Conservation (phyloP, 495 filamentous ascomycete genomes). For the Massariosphaeria phaeospora region DNA sequence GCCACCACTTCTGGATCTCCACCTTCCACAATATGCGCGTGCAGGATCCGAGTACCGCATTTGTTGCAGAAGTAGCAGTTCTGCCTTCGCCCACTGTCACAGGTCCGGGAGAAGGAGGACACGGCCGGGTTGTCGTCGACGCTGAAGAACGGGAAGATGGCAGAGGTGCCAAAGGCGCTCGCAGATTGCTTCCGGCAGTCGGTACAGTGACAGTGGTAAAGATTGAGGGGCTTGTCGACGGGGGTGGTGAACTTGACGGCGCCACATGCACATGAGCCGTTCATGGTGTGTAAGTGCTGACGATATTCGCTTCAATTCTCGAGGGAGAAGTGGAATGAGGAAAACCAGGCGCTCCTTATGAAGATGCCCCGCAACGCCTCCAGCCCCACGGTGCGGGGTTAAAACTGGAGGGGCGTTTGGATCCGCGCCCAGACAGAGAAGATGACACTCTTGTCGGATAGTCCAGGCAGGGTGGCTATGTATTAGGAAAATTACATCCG, state of each 20-base stretch:
- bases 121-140: constrained; percentile 12
- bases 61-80: constrained; percentile 34
- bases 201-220: constrained; percentile 66
- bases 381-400: constrained; percentile 8
- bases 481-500: too few relatives aligned
- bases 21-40: constrained; percentile 10
- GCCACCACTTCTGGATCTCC: constrained; percentile 17
- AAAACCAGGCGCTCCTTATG: too few relatives aligned
- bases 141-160: constrained; percentile 55
- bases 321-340: too few relatives aligned
- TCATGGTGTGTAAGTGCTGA: constrained; percentile 12
- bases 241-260: constrained; percentile 58
- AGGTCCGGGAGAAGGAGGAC: constrained; percentile 11
- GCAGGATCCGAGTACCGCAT: constrained; percentile 29
- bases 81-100: constrained; percentile 17
- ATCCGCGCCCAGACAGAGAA: neutral
- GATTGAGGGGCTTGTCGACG: constrained; percentile 48
- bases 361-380: too few relatives aligned
- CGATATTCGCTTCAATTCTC: too few relatives aligned
- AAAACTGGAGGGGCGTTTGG: neutral
- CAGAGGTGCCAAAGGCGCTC: constrained; percentile 62
- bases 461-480: neutral
- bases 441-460: neutral
- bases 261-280: constrained; percentile 59
- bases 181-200: constrained; percentile 63